Evolutionary conservation across 2,329 filamentous ascomycete genomes (phyloP).

Genomic region (Pyricularia sp.): DNA sequence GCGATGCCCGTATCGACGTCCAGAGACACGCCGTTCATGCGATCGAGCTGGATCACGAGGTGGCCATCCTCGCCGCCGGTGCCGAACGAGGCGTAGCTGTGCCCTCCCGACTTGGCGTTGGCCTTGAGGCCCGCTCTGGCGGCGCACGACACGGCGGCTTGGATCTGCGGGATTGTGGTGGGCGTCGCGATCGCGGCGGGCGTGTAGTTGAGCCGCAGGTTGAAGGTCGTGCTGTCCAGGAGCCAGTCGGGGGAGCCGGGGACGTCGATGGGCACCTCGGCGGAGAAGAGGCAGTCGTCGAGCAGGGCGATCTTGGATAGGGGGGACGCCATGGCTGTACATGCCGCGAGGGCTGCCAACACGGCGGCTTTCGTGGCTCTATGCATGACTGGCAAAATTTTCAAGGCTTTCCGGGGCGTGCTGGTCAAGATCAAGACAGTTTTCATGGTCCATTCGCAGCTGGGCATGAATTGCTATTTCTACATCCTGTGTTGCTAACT

Average conservation of each 20-base stretch:
- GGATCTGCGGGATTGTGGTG: conserved; percentile 26
- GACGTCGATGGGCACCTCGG: conserved; percentile 10
- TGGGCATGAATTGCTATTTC: background rate
- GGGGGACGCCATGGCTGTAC: conserved; percentile 2
- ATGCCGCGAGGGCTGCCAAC: background rate
- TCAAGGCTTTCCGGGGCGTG: background rate
- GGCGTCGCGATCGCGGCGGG: conserved; percentile 31
- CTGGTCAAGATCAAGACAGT: background rate
- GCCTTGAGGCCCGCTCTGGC: conserved; percentile 26
- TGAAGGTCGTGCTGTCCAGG: conserved; percentile 18
- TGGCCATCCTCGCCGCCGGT: conserved; percentile 33
- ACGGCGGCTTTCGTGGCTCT: background rate
- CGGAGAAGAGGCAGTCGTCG: conserved; percentile 11
- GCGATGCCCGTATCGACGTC: conserved; percentile 25
- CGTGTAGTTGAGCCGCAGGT: conserved; percentile 20
- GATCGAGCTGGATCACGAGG: conserved; percentile 31
- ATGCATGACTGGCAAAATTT: background rate
- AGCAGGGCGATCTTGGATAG: conserved; percentile 11
- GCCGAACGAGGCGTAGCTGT: conserved; percentile 35
- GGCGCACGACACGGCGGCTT: conserved; percentile 31
- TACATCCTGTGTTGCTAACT: background rate
- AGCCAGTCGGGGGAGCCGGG: conserved; percentile 17
- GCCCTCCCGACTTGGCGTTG: conserved; percentile 34
- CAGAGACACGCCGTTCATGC: conserved; percentile 28
- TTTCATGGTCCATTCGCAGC: background rate